Evolutionary conservation across 2,329 filamentous ascomycete genomes (phyloP).

Genomic region (Ploettnerulaceae sp.): DNA sequence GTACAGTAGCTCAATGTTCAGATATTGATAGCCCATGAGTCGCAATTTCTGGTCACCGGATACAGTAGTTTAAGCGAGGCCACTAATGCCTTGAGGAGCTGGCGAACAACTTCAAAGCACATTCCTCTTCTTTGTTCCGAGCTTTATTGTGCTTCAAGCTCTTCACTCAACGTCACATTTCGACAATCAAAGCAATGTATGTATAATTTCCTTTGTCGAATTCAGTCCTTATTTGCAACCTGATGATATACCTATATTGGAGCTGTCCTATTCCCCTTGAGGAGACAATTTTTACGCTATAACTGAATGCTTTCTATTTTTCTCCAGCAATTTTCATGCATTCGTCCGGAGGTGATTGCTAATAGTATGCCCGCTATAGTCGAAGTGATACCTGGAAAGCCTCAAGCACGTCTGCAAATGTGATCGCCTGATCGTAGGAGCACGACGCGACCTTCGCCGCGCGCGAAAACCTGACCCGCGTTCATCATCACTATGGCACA

Average conservation of each 20-base stretch:
- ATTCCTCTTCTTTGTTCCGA: slow-evolving; percentile 1
- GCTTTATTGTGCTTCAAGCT: not conserved
- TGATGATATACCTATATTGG: slow-evolving; percentile 34
- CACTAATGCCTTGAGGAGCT: no score
- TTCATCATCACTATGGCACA: slow-evolving; percentile 22
- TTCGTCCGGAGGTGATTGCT: slow-evolving; percentile 6
- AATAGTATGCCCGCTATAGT: slow-evolving; percentile 2
- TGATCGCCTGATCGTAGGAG: slow-evolving; percentile 1
- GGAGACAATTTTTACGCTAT: slow-evolving; percentile 31
- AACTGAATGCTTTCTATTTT: slow-evolving; percentile 22
- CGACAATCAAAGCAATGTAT: no score
- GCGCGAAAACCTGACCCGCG: slow-evolving; percentile 1
- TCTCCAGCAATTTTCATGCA: not conserved
- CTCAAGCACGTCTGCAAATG: not conserved
- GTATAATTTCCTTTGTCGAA: slow-evolving; percentile 2
- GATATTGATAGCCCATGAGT: no score
- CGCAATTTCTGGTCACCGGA: no score
- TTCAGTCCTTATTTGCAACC: slow-evolving; percentile 8
- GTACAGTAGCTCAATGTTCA: no score
- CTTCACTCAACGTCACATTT: not conserved
- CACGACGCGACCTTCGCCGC: slow-evolving; percentile 6
- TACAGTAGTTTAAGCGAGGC: no score
- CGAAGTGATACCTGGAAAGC: not conserved
- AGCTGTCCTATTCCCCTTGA: slow-evolving; percentile 36
- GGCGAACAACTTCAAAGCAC: no score